Conservation (phyloP, 371 early-diverging fungal genomes). For the Mucor racemosus region DNA sequence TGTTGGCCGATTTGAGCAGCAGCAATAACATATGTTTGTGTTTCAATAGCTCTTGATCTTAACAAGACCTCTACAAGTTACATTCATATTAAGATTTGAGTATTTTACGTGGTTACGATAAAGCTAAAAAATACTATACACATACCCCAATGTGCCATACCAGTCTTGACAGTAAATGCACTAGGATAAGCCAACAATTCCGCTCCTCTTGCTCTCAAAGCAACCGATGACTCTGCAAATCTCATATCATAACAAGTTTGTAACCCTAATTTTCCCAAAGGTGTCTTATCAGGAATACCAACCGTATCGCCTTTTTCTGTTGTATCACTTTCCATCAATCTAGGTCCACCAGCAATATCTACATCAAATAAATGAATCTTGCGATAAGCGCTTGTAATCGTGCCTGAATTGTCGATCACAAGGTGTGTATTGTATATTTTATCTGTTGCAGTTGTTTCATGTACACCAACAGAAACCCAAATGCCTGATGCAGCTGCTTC, state of each 20-base stretch:
- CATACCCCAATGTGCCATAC: conserved; percentile 86
- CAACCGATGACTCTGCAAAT: conserved; percentile 74
- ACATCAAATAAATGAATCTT: conserved; percentile 88
- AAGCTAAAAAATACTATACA: neutral
- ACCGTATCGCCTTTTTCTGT: conserved; percentile 64
- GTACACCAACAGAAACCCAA: conserved; percentile 82
- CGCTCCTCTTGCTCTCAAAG: conserved; percentile 66
- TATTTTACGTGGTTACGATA: neutral
- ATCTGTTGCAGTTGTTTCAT: conserved; percentile 42
- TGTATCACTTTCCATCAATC: conserved; percentile 66
- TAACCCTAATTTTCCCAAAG: conserved; percentile 75
- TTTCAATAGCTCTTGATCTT: conserved; percentile 87
- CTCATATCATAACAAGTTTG: conserved; percentile 85
- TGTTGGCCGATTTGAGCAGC: conserved; percentile 84
- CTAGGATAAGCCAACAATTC: conserved; percentile 82
- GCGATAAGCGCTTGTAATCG: conserved; percentile 62
- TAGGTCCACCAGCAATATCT: conserved; percentile 63
- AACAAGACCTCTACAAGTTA: conserved; percentile 65
- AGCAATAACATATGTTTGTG: conserved; percentile 73
- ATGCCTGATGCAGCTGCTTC: conserved; percentile 62
- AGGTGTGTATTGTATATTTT: conserved; percentile 73
- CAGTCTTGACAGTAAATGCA: conserved; percentile 87
- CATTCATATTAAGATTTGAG: neutral
- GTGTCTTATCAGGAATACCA: conserved; percentile 60
- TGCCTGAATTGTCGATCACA: conserved; percentile 66